These are phyloP conservation scores for Panicum hallii DNA, from an alignment of 202 grass and related monocot genomes.

Conservation along the genomic window DNA sequence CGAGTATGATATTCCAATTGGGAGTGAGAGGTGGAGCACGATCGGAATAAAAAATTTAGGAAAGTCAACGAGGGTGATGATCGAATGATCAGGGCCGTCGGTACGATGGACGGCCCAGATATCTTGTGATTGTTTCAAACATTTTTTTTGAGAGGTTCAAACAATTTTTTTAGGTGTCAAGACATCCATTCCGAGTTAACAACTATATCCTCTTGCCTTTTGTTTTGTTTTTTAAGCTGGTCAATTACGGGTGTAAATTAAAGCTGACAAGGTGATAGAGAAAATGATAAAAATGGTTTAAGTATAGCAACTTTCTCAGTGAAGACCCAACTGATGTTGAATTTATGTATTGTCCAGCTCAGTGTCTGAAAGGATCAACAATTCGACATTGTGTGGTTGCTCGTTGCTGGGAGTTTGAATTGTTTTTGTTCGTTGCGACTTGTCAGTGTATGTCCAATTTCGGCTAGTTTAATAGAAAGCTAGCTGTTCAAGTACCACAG, in stretches of 20 bases:
- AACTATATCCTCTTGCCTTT: neutral
- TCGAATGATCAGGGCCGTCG: conserved; percentile 42
- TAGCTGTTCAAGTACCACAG: conserved; percentile 42
- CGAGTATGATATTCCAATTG: conserved; percentile 31
- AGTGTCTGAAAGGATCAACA: conserved; percentile 42
- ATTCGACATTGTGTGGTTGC: conserved; percentile 30
- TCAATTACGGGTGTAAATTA: conserved; percentile 24
- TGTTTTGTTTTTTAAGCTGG: neutral
- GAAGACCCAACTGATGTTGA: conserved; percentile 17
- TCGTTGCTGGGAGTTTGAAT: conserved; percentile 12
- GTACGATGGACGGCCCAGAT: neutral
- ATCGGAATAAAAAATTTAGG: conserved; percentile 45
- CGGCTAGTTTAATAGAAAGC: neutral
- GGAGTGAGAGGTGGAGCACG: conserved; percentile 50
- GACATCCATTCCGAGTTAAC: neutral
- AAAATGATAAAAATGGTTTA: neutral
- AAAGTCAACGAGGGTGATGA: conserved; percentile 44
- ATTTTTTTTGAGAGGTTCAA: neutral
- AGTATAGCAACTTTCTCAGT: neutral
- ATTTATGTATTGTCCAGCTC: conserved; percentile 41
- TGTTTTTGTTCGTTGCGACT: conserved; percentile 22
- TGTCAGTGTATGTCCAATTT: neutral
- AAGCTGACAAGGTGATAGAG: neutral
- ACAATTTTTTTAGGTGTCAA: neutral
- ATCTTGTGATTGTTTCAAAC: neutral